A percentile compares a stretch with the other conserved stretches of the same genome.
Evolutionary conservation across 1,284 basidiomycete genomes (phyloP).

Genomic region (Ceratobasidium sp.): DNA sequence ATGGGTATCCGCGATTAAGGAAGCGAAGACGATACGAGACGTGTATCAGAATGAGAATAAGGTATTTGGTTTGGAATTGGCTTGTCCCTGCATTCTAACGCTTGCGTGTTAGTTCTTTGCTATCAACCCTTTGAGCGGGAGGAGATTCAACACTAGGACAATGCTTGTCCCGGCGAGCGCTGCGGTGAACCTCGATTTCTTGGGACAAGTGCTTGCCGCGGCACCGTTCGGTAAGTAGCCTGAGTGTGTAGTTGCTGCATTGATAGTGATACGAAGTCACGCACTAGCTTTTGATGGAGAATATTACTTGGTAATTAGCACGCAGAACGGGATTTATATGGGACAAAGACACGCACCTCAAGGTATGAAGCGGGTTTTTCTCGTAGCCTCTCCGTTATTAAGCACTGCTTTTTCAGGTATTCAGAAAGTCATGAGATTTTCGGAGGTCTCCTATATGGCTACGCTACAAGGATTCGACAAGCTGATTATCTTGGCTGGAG

Average conservation of each 20-base stretch:
- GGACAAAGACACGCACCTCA: constrained; percentile 57
- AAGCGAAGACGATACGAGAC: constrained; percentile 72
- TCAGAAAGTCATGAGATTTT: constrained; percentile 65
- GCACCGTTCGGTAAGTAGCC: constrained; percentile 71
- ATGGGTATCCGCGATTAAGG: constrained; percentile 72
- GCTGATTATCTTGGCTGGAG: constrained; percentile 73
- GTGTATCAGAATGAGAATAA: constrained; percentile 76
- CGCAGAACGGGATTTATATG: constrained; percentile 75
- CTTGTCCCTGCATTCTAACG: not conserved
- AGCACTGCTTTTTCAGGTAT: constrained; percentile 62
- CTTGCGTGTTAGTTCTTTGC: constrained; percentile 70
- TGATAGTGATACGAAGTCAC: constrained; percentile 3
- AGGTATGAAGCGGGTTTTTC: constrained; percentile 1
- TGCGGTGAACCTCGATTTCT: constrained; percentile 57
- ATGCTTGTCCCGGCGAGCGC: constrained; percentile 54
- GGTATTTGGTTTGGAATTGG: constrained; percentile 60
- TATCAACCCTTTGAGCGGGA: constrained; percentile 69
- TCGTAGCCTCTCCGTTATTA: constrained; percentile 1
- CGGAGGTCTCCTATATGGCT: constrained; percentile 67
- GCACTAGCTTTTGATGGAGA: constrained; percentile 64
- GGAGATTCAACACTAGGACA: constrained; percentile 68
- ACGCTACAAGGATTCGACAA: constrained; percentile 73
- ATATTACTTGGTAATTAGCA: constrained; percentile 72
- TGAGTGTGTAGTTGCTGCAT: not conserved
- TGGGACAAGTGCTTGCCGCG: constrained; percentile 71